Evolutionary conservation across 148 eudicot species (phyloP).

Genomic region (Nepenthes gracilis): DNA sequence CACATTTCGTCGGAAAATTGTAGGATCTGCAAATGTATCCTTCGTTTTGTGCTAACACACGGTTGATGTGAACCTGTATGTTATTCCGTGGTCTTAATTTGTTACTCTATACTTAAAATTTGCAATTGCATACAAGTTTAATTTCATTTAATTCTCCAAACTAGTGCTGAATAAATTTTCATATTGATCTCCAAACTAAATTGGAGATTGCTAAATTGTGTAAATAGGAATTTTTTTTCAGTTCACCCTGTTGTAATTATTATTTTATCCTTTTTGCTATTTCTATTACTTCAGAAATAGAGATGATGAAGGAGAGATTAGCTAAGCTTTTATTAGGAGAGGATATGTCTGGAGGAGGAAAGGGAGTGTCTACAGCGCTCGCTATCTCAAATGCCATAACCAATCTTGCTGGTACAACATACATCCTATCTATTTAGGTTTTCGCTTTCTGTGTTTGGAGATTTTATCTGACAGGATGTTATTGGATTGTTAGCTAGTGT

Average conservation of each 20-base stretch:
- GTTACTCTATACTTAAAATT: no score
- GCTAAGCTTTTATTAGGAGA: conserved; percentile 92
- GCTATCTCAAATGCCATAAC: conserved; percentile 96
- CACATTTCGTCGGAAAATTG: not conserved
- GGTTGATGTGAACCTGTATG: no score
- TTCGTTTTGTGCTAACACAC: no score
- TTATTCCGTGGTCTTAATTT: no score
- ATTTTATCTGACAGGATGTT: not conserved
- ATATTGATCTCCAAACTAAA: no score
- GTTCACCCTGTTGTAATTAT: not conserved
- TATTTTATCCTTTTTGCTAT: not conserved
- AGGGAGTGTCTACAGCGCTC: conserved; percentile 93
- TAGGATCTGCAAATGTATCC: not conserved
- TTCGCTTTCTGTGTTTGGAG: not conserved
- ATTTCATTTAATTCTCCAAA: no score
- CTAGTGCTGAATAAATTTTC: no score
- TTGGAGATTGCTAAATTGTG: no score
- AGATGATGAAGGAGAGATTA: conserved; percentile 97
- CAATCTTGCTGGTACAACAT: conserved; percentile 71
- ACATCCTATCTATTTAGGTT: not conserved
- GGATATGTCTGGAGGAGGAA: conserved; percentile 99
- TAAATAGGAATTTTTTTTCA: not conserved
- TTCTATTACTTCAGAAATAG: conserved; percentile 38
- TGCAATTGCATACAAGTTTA: no score
- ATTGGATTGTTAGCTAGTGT: conserved; percentile 10